Evolutionary conservation across 2,329 filamentous ascomycete genomes (phyloP), one percentile per base, ranked within the genome.

Genomic region (Fusarium bulbicola): DNA sequence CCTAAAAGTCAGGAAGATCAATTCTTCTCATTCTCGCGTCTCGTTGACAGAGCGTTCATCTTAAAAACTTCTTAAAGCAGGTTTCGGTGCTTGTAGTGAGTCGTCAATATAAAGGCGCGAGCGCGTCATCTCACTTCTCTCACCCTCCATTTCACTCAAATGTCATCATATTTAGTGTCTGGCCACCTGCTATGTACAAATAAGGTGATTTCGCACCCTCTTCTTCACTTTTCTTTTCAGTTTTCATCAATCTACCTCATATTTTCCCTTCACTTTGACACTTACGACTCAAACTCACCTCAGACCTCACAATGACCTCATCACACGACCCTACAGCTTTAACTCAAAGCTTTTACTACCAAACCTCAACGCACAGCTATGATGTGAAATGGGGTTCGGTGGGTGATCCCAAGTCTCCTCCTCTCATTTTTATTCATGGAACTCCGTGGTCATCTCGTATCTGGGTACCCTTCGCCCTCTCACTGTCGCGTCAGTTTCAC

Each of bases 391-490:
- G 80, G 79, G 79, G 73, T 3, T 79, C 79, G 0, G 47, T 86
- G 1, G 83, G 83, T 13, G 39, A 77, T 7, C n/a, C 69, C 7
- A 39, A 49, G 2, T 63, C 57, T 0, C 81, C 79, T 24, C 82
- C 83, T 1, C 62, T 85, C 1, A 73, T 86, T 18, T 85, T 86
- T 42, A 74, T 86, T 14, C 85, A 86, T 63, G 85, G 85, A 59
- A 86, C 85, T 0, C 85, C 85, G 0, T 86, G 84, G 84, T 85
- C 84, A 5, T 85, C 83, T 4, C 72, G 64, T 1, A 78, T 85
- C 14, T 86, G 83, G 82, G 52, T 66, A 0, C 75, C 78, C 4
- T 79, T 82, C 24, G 83, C 82, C 3, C 67, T 77, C 36, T 74
- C 82, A 5, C 73, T 86, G 3, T 75, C 81, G 9, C 70, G 73